phyloP scores from a whole-genome alignment of 805 yeast genomes.

The Ogataea methylovora region DNA sequence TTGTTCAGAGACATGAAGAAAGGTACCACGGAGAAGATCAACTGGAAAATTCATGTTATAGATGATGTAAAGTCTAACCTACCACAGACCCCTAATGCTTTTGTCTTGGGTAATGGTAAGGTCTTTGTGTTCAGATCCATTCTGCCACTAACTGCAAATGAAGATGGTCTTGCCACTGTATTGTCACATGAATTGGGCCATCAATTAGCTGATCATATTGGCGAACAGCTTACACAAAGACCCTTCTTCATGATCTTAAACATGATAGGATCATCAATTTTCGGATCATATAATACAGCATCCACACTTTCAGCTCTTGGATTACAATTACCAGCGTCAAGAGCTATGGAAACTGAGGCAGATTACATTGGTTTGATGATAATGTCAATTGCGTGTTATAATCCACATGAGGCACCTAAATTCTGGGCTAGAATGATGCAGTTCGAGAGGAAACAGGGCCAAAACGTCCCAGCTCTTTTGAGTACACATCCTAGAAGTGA shows the following conservation, averaged over 20 bases:
- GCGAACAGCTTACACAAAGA: slow-evolving; percentile 70
- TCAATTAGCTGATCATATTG: slow-evolving; percentile 86
- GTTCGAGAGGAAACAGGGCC: slow-evolving; percentile 33
- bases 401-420: slow-evolving; percentile 64
- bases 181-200: slow-evolving; percentile 91
- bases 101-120: slow-evolving; percentile 93
- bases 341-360: slow-evolving; percentile 95
- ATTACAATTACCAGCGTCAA: slow-evolving; percentile 73
- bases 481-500: slow-evolving; percentile 86
- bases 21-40: slow-evolving; percentile 21
- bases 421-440: slow-evolving; percentile 80
- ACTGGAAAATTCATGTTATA: slow-evolving; percentile 81
- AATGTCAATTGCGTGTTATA: slow-evolving; percentile 84
- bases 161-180: slow-evolving; percentile 94
- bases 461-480: slow-evolving; percentile 47
- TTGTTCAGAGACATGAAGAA: slow-evolving; percentile 17
- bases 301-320: slow-evolving; percentile 46
- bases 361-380: slow-evolving; percentile 90
- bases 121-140: slow-evolving; percentile 84
- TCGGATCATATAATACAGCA: slow-evolving; percentile 51
- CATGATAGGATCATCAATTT: slow-evolving; percentile 44
- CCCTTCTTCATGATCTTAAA: slow-evolving; percentile 61
- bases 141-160: slow-evolving; percentile 67
- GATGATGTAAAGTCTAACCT: slow-evolving; percentile 35
- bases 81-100: slow-evolving; percentile 89